A percentile compares a stretch with the other conserved stretches of the same genome.
phyloP scores from a whole-genome alignment of 257 asterid species.

The Solanum raphanifolium region DNA sequence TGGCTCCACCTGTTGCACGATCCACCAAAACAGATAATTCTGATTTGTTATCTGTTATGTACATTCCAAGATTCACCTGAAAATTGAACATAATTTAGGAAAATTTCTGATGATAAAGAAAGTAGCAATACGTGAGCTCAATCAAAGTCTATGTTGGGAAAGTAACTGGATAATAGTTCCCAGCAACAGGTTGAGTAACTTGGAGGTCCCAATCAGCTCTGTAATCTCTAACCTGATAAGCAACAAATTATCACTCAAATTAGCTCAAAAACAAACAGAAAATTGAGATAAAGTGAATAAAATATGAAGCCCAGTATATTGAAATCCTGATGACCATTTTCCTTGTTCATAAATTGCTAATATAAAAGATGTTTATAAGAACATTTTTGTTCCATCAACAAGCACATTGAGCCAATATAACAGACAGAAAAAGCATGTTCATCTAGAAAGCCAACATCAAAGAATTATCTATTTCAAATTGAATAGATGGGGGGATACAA shows the following conservation, averaged over 20 bases:
- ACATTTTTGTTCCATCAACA: background rate
- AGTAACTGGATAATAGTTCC: slow-evolving; percentile 85
- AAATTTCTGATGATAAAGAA: background rate
- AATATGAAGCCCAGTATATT: background rate
- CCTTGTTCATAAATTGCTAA: background rate
- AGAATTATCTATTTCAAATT: background rate
- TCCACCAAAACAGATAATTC: slow-evolving; percentile 81
- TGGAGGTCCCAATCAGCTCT: slow-evolving; percentile 73
- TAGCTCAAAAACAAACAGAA: slow-evolving; percentile 1
- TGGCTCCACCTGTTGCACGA: slow-evolving; percentile 81
- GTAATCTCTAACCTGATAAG: slow-evolving; percentile 64
- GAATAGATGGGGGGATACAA: background rate
- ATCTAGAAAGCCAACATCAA: background rate
- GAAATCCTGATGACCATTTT: background rate
- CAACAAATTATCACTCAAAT: background rate
- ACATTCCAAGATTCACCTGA: slow-evolving; percentile 75
- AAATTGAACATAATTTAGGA: background rate
- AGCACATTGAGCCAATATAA: background rate
- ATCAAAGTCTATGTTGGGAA: background rate
- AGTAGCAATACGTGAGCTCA: background rate
- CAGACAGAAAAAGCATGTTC: background rate
- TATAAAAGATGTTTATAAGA: background rate
- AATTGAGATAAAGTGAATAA: background rate
- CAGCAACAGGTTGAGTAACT: slow-evolving; percentile 87
- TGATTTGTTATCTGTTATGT: slow-evolving; percentile 41